Base-by-base conservation (phyloP, 495 filamentous ascomycete species). In the Jackrogersella minutella region DNA sequence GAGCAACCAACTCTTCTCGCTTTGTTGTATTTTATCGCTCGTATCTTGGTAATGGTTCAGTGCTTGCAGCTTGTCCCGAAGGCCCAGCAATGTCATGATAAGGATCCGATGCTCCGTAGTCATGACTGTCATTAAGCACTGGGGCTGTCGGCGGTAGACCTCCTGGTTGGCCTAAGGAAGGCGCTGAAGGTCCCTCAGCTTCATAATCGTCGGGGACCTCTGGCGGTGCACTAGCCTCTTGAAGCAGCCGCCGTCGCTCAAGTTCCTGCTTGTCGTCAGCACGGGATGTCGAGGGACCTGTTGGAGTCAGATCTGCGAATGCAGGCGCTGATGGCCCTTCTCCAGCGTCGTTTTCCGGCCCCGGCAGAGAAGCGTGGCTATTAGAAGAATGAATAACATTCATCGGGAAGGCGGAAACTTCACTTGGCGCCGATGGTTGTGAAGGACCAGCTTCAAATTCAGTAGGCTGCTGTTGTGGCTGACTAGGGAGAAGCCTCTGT, bases 251-350 rank as follows among this genome's bases (percentile, higher is more conserved):
- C 46, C 83, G 87, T 5, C 91, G 85, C 71, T 97, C 91, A 17
- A 92, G 81, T 69, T 97, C 94, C 68, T 90, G 87, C 73, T 97
- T 97, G 71, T 97, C 93, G 19, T 93, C 91, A n/a, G 76, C 77
- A 16, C 64, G 58, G 76, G 79, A 51, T 58, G 77, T 24, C 62
- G 78, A 41, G 64, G 75, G 21, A 3, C 3, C 43, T 36, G 56
- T 66, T 21, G 76, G 68, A 5, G 79, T 72, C 5, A 85, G 64
- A 30, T 85, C 83, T 8, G 77, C 77, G 5, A 80, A 68, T 0
- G 76, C 71, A 11, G 83, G 84, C 0, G 84, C 82, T 0, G 83
- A 83, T 16, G 83, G 77, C 10, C 41, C 71, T 62, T 56, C 72
- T 6, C 51, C 58, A n/a, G 22, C 31, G 22, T 63, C 51, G 6